These are phyloP conservation scores for Auricularia heimuer DNA, from an alignment of 768 basidiomycete genomes.

Conservation along the genomic window DNA sequence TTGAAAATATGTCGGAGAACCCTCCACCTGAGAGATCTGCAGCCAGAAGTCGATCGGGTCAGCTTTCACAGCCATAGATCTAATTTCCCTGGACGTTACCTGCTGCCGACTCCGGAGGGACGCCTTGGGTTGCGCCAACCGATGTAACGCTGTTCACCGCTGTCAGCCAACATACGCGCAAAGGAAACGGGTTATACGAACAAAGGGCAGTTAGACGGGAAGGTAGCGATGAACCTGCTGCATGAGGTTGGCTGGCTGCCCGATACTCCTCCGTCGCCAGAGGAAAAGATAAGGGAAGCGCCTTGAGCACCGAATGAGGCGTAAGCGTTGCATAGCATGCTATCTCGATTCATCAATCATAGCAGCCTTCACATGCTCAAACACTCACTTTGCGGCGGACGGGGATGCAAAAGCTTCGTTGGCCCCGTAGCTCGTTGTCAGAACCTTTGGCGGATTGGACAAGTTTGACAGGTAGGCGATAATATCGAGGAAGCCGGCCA, in stretches of 20 bases:
- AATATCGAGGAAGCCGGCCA: slow-evolving; percentile 9
- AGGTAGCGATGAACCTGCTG: slow-evolving; percentile 24
- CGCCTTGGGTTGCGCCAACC: slow-evolving; percentile 24
- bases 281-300: slow-evolving; percentile 26
- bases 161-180: not conserved
- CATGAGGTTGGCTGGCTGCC: slow-evolving; percentile 20
- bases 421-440: slow-evolving; percentile 25
- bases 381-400: slow-evolving; percentile 18
- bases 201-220: slow-evolving; percentile 28
- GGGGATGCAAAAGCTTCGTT: slow-evolving; percentile 19
- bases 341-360: slow-evolving; percentile 5
- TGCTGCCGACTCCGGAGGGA: slow-evolving; percentile 19
- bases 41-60: too few relatives aligned
- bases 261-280: slow-evolving; percentile 29
- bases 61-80: too few relatives aligned
- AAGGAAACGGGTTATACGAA: slow-evolving; percentile 7
- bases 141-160: slow-evolving; percentile 20
- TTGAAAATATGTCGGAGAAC: slow-evolving; percentile 39
- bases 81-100: too few relatives aligned
- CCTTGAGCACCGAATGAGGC: slow-evolving; percentile 27
- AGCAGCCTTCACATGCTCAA: not conserved
- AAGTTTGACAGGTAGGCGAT: slow-evolving; percentile 13
- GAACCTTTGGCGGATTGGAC: slow-evolving; percentile 11
- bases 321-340: slow-evolving; percentile 26
- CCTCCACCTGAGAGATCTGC: slow-evolving; percentile 53